Evolutionary conservation across 345 rosid species (phyloP).

Genomic region (Populus ilicifolia): DNA sequence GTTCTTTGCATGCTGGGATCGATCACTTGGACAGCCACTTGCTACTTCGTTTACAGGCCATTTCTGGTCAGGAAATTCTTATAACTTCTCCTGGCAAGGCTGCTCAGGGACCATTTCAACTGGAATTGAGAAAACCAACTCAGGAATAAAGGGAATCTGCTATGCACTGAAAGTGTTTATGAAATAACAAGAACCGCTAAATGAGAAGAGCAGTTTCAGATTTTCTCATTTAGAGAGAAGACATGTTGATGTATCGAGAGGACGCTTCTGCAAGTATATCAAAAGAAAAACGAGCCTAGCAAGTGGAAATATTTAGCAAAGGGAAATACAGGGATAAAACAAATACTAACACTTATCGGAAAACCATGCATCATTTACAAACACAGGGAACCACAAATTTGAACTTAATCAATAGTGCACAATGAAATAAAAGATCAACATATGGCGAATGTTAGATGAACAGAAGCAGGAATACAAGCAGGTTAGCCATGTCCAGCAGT

Average conservation of each 20-base stretch:
- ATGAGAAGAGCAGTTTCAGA: too few species aligned
- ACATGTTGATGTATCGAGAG: too few species aligned
- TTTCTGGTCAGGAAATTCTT: slow-evolving; percentile 39
- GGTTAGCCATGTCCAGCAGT: too few species aligned
- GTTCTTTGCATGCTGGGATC: slow-evolving; percentile 46
- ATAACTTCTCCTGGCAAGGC: slow-evolving; percentile 27
- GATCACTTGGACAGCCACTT: slow-evolving; percentile 70
- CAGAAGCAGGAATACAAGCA: neutral
- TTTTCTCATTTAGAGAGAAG: too few species aligned
- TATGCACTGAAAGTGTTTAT: neutral
- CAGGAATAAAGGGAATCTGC: neutral
- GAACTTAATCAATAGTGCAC: neutral
- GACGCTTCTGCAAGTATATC: too few species aligned
- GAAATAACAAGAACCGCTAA: too few species aligned
- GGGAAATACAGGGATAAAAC: neutral
- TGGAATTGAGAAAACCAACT: neutral
- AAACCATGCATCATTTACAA: neutral
- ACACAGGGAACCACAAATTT: neutral
- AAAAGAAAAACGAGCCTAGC: too few species aligned
- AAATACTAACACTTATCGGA: neutral
- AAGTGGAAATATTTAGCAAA: too few species aligned
- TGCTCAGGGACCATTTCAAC: slow-evolving; percentile 5
- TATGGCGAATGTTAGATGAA: neutral
- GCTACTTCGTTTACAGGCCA: slow-evolving; percentile 72
- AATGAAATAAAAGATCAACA: neutral